A percentile compares a stretch with the other conserved stretches of the same genome.
Conservation (phyloP, 148 eudicot species). For the Pharnaceum exiguum region DNA sequence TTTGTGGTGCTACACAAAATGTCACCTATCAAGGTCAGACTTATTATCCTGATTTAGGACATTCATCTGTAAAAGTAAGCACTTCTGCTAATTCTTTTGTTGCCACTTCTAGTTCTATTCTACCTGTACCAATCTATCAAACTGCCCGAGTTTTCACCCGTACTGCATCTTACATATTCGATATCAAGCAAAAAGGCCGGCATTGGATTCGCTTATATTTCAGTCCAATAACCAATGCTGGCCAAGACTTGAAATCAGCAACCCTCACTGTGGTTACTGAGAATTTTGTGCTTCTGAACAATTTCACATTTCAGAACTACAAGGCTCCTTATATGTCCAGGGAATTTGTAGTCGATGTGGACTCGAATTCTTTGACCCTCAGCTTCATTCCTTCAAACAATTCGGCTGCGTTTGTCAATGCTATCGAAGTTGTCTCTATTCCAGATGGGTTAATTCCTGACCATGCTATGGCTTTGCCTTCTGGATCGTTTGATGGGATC, state of each 20-base stretch:
- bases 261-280: constrained; percentile 74
- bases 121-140: constrained; percentile 57
- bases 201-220: constrained; percentile 95
- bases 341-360: constrained; percentile 83
- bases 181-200: constrained; percentile 61
- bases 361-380: constrained; percentile 46
- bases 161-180: constrained; percentile 52
- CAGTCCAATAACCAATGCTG: constrained; percentile 50
- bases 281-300: constrained; percentile 75
- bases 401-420: constrained; percentile 86
- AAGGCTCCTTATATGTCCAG: constrained; percentile 63
- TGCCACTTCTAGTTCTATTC: constrained; percentile 52
- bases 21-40: constrained; percentile 68
- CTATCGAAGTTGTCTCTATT: constrained; percentile 85
- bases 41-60: constrained; percentile 62
- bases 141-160: constrained; percentile 60
- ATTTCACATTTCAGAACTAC: constrained; percentile 61
- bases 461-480: constrained; percentile 53
- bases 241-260: constrained; percentile 51
- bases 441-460: constrained; percentile 64
- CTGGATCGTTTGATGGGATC: constrained; percentile 51
- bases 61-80: constrained; percentile 53
- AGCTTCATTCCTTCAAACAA: constrained; percentile 76
- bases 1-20: constrained; percentile 85
- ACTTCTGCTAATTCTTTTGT: constrained; percentile 34